Base-by-base conservation (phyloP, 1,139 yeast species). In the Zygosaccharomyces pseudobailii region DNA sequence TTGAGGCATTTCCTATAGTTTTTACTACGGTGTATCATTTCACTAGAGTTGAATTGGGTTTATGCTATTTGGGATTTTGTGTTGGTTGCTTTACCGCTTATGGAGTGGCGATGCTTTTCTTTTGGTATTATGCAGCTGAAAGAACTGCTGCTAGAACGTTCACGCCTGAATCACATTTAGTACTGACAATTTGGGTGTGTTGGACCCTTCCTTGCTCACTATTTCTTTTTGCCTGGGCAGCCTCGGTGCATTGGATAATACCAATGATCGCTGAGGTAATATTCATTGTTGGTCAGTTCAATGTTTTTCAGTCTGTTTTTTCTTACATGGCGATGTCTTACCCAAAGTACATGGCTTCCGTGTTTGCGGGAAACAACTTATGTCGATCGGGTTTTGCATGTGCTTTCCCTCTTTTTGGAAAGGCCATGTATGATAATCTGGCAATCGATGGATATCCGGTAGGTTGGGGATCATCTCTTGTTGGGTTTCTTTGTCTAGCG, bases 281-380 rank as follows among this genome's bases (percentile, higher is more conserved):
- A 3, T 73, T 69, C 48, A 70, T 73, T 8, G 48, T 61, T 5
- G 70, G 74, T 32, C 68, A 69, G 1, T 71, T 75, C 57, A 54
- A 71, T 24, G 59, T 74, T 33, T 75, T 73, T 68, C 78, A 72
- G 57, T 27, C 30, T 27, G 30, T 27, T n/a, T 27, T 27, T 27
- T 27, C 30, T n/a, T 27, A 27, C 30, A 27, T 27, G 30, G 30
- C 30, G 30, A 27, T 27, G 30, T 27, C 30, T 27, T 27, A 27
- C 6, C 30, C 30, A 45, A 62, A 69, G 46, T 74, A 71, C 55
- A 62, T 75, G 57, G 85, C 84, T 0, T 78, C 84, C 1, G 82
- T 76, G 4, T 78, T 77, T 61, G 82, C 83, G 1, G 73, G 78
- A 10, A 79, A 79, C 55, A 76, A 71, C 9, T 65, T 79, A 44